Evolutionary conservation across 202 grass and related monocot genomes (phyloP).

Genomic region (Tripidium arundinaceum): DNA sequence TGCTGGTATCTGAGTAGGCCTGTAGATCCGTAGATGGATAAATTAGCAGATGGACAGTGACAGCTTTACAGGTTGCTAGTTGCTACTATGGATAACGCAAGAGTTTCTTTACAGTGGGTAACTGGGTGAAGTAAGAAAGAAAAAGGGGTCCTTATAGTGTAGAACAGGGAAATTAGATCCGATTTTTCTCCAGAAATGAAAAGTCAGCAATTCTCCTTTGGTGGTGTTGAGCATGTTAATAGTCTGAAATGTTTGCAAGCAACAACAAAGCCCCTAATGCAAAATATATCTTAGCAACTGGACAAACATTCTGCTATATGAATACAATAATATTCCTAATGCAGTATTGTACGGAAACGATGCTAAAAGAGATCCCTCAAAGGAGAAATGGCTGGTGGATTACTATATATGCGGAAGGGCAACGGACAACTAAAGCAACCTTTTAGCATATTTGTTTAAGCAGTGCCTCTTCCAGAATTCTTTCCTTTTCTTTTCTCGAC

Average conservation of each 20-base stretch:
- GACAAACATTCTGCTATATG: not conserved
- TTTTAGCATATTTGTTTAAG: conserved; percentile 24
- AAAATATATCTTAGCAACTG: not conserved
- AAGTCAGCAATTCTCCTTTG: not conserved
- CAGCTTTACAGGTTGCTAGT: conserved; percentile 13
- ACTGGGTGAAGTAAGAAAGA: not conserved
- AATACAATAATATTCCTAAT: not conserved
- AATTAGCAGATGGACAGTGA: conserved; percentile 21
- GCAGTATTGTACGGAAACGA: not conserved
- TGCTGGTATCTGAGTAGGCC: not conserved
- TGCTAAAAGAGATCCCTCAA: not conserved
- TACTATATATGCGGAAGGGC: not conserved
- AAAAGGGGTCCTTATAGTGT: not conserved
- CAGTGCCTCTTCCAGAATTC: conserved; percentile 9
- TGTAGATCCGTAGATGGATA: not conserved
- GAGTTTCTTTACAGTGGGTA: conserved; percentile 1
- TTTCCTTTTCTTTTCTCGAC: conserved; percentile 27
- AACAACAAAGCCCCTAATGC: not conserved
- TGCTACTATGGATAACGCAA: conserved; percentile 20
- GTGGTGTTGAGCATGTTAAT: not conserved
- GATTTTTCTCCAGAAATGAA: conserved; percentile 8
- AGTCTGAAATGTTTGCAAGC: not conserved
- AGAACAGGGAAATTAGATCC: not conserved
- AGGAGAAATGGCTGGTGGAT: not conserved
- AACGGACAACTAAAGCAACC: conserved; percentile 2